Percentiles rank a stretch among this genome's conserved stretches.
These are phyloP conservation scores for Canavalia gladiata DNA, from an alignment of 306 rosid species.

Conservation along the genomic window DNA sequence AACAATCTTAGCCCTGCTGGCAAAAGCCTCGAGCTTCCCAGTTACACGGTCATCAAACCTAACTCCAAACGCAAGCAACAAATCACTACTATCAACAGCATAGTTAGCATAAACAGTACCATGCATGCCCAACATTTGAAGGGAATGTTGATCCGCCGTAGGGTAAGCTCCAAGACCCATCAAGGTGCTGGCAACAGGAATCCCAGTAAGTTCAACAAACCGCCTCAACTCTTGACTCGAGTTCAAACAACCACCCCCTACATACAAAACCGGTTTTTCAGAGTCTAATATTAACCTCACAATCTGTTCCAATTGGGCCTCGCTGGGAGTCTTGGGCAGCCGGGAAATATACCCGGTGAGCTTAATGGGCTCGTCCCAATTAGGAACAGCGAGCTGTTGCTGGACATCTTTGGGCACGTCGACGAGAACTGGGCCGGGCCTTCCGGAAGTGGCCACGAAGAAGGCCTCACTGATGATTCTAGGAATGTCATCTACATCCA, in stretches of 20 bases:
- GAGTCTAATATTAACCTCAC: conserved; percentile 67
- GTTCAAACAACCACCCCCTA: conserved; percentile 89
- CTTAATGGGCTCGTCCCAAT: conserved; percentile 64
- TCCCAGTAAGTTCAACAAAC: conserved; percentile 75
- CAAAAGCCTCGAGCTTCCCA: conserved; percentile 87
- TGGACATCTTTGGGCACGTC: conserved; percentile 91
- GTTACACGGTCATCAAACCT: conserved; percentile 96
- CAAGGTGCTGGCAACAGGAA: conserved; percentile 86
- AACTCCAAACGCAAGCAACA: conserved; percentile 92
- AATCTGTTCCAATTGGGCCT: conserved; percentile 64
- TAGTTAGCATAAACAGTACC: conserved; percentile 94
- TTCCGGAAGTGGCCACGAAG: conserved; percentile 75
- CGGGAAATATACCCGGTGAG: conserved; percentile 71
- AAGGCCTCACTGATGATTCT: conserved; percentile 77
- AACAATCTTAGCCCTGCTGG: conserved; percentile 88
- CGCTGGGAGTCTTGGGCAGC: conserved; percentile 64
- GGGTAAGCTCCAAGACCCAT: conserved; percentile 91
- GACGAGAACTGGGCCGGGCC: conserved; percentile 87
- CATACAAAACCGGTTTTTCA: conserved; percentile 80
- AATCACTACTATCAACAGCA: conserved; percentile 78
- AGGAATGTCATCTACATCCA: conserved; percentile 91
- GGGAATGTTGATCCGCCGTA: conserved; percentile 58
- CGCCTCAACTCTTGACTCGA: conserved; percentile 72
- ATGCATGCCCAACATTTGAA: conserved; percentile 94
- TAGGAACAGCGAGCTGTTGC: conserved; percentile 84